These are phyloP conservation scores for Colletotrichum tropicale DNA, from an alignment of 2,329 filamentous ascomycete species.

Conservation along the genomic window DNA sequence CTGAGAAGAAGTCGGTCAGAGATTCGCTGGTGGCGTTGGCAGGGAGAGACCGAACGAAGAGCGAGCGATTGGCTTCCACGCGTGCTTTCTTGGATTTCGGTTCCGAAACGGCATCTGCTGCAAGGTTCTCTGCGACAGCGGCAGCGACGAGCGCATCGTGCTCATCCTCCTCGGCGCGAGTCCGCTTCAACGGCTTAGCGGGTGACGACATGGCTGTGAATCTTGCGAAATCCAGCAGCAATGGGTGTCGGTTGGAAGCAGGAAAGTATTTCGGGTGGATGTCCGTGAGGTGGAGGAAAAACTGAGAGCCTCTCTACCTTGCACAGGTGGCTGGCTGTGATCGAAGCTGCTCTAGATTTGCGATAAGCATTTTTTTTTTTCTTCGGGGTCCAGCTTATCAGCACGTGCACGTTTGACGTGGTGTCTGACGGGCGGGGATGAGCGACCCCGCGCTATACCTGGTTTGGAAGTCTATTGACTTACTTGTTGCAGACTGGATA, in stretches of 20 bases:
- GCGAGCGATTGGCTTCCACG: slow-evolving; percentile 68
- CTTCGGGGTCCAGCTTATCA: slow-evolving; percentile 13
- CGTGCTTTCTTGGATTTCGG: slow-evolving; percentile 56
- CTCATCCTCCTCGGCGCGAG: slow-evolving; percentile 14
- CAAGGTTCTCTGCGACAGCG: slow-evolving; percentile 24
- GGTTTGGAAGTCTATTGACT: slow-evolving; percentile 22
- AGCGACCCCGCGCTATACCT: slow-evolving; percentile 21
- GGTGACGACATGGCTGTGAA: slow-evolving; percentile 7
- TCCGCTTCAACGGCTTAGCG: slow-evolving; percentile 19
- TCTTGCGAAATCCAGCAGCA: too few relatives aligned
- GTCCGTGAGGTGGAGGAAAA: slow-evolving; percentile 18
- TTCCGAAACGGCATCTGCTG: slow-evolving; percentile 33
- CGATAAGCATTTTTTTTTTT: slow-evolving; percentile 22
- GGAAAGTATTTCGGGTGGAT: not conserved
- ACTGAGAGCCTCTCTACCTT: not conserved
- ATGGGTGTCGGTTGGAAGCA: not conserved
- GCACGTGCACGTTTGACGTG: slow-evolving; percentile 7
- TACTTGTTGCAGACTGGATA: not conserved
- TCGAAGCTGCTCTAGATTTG: not conserved
- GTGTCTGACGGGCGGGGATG: not conserved
- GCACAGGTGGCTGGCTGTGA: not conserved
- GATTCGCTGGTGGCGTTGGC: slow-evolving; percentile 78
- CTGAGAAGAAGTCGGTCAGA: slow-evolving; percentile 88
- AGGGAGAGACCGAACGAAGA: slow-evolving; percentile 91
- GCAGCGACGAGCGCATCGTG: slow-evolving; percentile 18